A percentile compares a stretch with the other conserved stretches of the same genome.
phyloP scores from a whole-genome alignment of 164 flowering plant species.

The Chimonanthus praecox region DNA sequence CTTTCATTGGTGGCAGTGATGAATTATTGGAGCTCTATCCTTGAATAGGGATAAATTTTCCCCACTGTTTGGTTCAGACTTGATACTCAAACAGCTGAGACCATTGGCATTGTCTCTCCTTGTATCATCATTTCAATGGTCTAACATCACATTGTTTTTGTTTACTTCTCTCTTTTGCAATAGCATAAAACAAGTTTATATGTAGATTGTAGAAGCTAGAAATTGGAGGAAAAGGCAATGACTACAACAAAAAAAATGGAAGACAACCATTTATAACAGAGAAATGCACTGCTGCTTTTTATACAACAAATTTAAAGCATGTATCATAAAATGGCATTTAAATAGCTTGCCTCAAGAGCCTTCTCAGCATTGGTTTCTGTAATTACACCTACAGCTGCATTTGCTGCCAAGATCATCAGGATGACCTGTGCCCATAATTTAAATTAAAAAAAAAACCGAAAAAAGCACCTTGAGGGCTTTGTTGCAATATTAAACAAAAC shows the following conservation, averaged over 20 bases:
- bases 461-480: not conserved
- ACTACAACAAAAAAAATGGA: not conserved
- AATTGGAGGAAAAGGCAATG: not conserved
- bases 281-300: not conserved
- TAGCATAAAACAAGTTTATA: too few relatives aligned
- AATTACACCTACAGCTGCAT: constrained; percentile 97
- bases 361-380: constrained; percentile 98
- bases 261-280: not conserved
- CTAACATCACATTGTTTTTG: too few relatives aligned
- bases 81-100: too few relatives aligned
- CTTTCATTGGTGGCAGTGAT: too few relatives aligned
- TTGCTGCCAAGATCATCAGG: constrained; percentile 90
- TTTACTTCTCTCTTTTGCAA: too few relatives aligned
- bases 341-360: constrained; percentile 71
- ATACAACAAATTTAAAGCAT: not conserved
- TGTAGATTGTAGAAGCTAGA: too few relatives aligned
- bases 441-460: constrained; percentile 3
- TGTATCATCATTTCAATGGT: too few relatives aligned
- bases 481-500: not conserved
- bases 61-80: too few relatives aligned
- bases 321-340: not conserved
- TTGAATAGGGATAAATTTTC: too few relatives aligned
- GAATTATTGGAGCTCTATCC: too few relatives aligned
- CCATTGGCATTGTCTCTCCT: too few relatives aligned
- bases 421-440: constrained; percentile 56